Evolutionary conservation across 371 early-diverging fungal genomes (phyloP).

Genomic region (Choanephora cucurbitarum): DNA sequence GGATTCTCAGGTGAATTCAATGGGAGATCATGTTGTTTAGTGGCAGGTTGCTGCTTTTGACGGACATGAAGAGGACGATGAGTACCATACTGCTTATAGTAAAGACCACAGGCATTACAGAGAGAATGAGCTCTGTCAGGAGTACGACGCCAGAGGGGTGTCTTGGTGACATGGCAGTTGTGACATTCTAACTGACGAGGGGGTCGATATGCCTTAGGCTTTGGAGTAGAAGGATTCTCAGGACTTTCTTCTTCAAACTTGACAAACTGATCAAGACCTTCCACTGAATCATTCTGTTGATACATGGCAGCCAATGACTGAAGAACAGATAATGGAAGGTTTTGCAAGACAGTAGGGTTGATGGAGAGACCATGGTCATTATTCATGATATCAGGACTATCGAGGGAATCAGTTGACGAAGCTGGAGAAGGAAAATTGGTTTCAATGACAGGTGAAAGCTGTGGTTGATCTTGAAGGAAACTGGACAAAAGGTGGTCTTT

Average conservation of each 20-base stretch:
- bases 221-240: constrained; percentile 3
- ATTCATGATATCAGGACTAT: constrained; percentile 19
- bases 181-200: constrained; percentile 73
- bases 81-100: constrained; percentile 72
- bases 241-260: constrained; percentile 35
- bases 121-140: constrained; percentile 74
- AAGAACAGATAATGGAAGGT: constrained; percentile 32
- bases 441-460: constrained; percentile 18
- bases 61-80: constrained; percentile 71
- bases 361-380: constrained; percentile 14
- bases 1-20: no score
- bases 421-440: constrained; percentile 35
- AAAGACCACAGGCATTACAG: constrained; percentile 88
- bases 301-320: constrained; percentile 34
- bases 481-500: constrained; percentile 31
- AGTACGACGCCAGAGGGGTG: constrained; percentile 86
- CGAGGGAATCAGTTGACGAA: constrained; percentile 29
- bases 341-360: constrained; percentile 32
- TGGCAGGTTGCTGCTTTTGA: constrained; percentile 43
- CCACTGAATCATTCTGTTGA: constrained; percentile 27
- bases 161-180: constrained; percentile 79
- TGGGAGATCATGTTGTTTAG: no score
- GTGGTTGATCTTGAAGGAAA: constrained; percentile 26
- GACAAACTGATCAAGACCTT: constrained; percentile 42
- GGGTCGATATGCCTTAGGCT: constrained; percentile 34